Percentiles rank a stretch among this genome's conserved stretches.
phyloP scores from a whole-genome alignment of 2,329 filamentous ascomycete genomes.

The Monosporascus ibericus region DNA sequence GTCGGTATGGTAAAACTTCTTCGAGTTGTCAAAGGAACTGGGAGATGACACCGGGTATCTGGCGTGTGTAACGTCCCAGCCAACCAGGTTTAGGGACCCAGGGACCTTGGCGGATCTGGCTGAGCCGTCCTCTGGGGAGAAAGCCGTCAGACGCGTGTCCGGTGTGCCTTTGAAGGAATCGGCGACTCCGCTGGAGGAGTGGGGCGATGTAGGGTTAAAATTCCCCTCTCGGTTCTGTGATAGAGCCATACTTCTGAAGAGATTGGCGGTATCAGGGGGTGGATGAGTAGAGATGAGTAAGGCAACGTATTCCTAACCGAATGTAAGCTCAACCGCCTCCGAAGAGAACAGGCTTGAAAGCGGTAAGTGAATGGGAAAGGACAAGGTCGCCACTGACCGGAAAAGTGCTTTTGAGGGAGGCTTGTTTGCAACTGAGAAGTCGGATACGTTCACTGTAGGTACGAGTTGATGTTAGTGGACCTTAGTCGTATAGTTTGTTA shows the following conservation, averaged over 20 bases:
- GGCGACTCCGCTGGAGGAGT: constrained; percentile 43
- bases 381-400: too few relatives aligned
- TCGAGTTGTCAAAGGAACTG: constrained; percentile 15
- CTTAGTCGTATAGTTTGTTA: too few relatives aligned
- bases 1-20: constrained; percentile 14
- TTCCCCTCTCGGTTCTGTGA: constrained; percentile 33
- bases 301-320: too few relatives aligned
- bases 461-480: too few relatives aligned
- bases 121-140: constrained; percentile 54
- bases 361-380: too few relatives aligned
- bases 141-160: constrained; percentile 56
- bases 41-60: constrained; percentile 18
- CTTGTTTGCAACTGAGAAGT: too few relatives aligned
- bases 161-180: constrained; percentile 59
- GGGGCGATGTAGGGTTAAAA: constrained; percentile 43
- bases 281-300: neutral
- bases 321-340: too few relatives aligned
- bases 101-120: constrained; percentile 35
- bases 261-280: constrained; percentile 6
- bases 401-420: too few relatives aligned
- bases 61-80: constrained; percentile 22
- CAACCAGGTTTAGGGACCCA: constrained; percentile 24
- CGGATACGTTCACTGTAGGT: too few relatives aligned
- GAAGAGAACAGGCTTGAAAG: too few relatives aligned
- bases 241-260: constrained; percentile 26